phyloP scores from a whole-genome alignment of 371 early-diverging fungal genomes.

The Apophysomyces trapeziformis region DNA sequence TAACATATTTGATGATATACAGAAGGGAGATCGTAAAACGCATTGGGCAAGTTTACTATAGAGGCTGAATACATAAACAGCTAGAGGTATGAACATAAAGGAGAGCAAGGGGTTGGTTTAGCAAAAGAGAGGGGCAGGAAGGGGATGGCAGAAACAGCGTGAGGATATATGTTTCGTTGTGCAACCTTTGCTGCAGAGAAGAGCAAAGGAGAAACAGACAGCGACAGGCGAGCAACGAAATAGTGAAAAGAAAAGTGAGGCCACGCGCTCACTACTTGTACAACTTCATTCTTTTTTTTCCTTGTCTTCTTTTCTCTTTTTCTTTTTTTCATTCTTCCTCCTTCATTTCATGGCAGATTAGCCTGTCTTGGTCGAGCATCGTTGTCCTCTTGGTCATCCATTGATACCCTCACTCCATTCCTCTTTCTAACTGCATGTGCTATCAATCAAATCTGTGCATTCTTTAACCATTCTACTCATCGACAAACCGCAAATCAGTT shows the following conservation, averaged over 20 bases:
- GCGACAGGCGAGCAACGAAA: background rate
- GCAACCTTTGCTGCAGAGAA: slow-evolving; percentile 8
- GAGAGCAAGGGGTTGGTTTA: background rate
- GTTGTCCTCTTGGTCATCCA: slow-evolving; percentile 1
- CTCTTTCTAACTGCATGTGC: slow-evolving; percentile 1
- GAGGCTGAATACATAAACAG: slow-evolving; percentile 1
- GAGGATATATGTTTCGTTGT: slow-evolving; percentile 9
- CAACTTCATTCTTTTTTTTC: background rate
- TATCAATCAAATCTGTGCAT: slow-evolving; percentile 1
- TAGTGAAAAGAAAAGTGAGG: slow-evolving; percentile 4
- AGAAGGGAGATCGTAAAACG: background rate
- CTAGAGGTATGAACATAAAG: slow-evolving; percentile 4
- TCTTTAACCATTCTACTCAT: background rate
- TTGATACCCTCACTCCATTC: background rate
- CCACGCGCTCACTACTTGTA: slow-evolving; percentile 8
- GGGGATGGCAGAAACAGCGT: slow-evolving; percentile 7
- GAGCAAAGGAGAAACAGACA: slow-evolving; percentile 5
- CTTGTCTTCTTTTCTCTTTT: background rate
- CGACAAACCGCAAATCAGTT: background rate
- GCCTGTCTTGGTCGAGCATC: background rate
- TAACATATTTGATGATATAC: slow-evolving; percentile 1
- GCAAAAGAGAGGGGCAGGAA: slow-evolving; percentile 1
- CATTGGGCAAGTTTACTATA: slow-evolving; percentile 9
- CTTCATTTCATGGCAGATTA: slow-evolving; percentile 11
- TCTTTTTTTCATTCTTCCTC: background rate